phyloP scores from a whole-genome alignment of 2,329 filamentous ascomycete species.

The Ophiocordyceps camponoti-saundersi region DNA sequence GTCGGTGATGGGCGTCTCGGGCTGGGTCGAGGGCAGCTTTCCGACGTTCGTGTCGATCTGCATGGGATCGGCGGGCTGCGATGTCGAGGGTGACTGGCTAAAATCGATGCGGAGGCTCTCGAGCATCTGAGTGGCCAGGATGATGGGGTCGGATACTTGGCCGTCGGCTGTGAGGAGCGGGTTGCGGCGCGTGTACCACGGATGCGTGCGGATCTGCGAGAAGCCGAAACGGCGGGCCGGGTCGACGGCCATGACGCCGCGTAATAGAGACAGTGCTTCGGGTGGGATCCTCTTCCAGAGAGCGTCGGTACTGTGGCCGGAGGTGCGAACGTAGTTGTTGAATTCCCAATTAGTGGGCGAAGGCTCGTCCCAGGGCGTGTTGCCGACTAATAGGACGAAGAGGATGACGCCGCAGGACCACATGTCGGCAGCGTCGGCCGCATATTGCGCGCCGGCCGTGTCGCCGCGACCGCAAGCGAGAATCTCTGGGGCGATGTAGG shows the following conservation, averaged over 20 bases:
- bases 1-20: constrained; percentile 60
- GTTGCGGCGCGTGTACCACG: constrained; percentile 84
- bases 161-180: constrained; percentile 59
- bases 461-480: constrained; percentile 32
- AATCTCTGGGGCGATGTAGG: constrained; percentile 95
- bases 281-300: constrained; percentile 67
- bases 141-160: constrained; percentile 58
- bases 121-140: constrained; percentile 87
- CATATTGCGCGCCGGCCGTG: constrained; percentile 41
- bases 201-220: constrained; percentile 72
- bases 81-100: constrained; percentile 43
- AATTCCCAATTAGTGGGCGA: constrained; percentile 79
- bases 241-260: constrained; percentile 85
- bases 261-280: constrained; percentile 62
- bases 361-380: constrained; percentile 95
- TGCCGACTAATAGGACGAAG: constrained; percentile 86
- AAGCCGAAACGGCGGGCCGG: constrained; percentile 64
- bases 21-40: constrained; percentile 65
- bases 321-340: constrained; percentile 65
- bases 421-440: constrained; percentile 71
- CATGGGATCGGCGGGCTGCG: constrained; percentile 40
- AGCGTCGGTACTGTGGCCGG: constrained; percentile 68
- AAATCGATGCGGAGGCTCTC: constrained; percentile 84
- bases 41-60: constrained; percentile 43
- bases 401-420: constrained; percentile 98